Percentiles rank a stretch among this genome's conserved stretches.
These are phyloP conservation scores for Tolypocladium nubicola DNA, from an alignment of 2,329 filamentous ascomycete genomes.

Conservation along the genomic window DNA sequence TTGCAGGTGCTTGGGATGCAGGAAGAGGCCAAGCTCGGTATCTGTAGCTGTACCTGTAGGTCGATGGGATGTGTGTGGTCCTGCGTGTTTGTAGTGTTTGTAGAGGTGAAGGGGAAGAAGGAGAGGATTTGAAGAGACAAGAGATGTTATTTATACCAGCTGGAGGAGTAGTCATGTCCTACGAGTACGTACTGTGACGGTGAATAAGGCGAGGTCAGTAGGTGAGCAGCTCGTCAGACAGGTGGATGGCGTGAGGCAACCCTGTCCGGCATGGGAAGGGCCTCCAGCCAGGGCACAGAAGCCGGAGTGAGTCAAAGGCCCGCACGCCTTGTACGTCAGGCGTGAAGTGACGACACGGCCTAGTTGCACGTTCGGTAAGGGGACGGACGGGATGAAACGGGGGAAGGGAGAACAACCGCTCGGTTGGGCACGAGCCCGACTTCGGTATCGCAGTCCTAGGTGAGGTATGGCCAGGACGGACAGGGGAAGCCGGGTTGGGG, in stretches of 20 bases:
- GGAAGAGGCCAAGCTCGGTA: background rate
- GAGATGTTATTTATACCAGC: background rate
- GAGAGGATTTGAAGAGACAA: background rate
- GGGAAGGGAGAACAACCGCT: background rate
- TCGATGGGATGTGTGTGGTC: background rate
- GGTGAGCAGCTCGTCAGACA: background rate
- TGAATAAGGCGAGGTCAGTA: background rate
- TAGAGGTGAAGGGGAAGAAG: background rate
- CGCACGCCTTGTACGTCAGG: background rate
- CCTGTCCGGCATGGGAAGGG: slow-evolving; percentile 1
- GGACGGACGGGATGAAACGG: background rate
- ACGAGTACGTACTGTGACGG: background rate
- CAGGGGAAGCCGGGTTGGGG: background rate
- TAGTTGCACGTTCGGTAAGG: background rate
- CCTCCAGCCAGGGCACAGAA: background rate
- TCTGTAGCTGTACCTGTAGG: background rate
- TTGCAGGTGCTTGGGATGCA: background rate
- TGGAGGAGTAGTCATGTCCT: background rate
- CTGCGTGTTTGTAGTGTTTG: background rate
- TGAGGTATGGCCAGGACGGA: background rate
- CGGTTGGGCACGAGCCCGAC: background rate
- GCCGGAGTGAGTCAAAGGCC: slow-evolving; percentile 2
- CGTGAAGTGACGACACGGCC: background rate
- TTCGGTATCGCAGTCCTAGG: background rate
- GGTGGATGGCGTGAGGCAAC: background rate